A percentile compares a stretch with the other conserved stretches of the same genome.
Evolutionary conservation across 2,329 filamentous ascomycete genomes (phyloP).

Genomic region (Cladophialophora yegresii): DNA sequence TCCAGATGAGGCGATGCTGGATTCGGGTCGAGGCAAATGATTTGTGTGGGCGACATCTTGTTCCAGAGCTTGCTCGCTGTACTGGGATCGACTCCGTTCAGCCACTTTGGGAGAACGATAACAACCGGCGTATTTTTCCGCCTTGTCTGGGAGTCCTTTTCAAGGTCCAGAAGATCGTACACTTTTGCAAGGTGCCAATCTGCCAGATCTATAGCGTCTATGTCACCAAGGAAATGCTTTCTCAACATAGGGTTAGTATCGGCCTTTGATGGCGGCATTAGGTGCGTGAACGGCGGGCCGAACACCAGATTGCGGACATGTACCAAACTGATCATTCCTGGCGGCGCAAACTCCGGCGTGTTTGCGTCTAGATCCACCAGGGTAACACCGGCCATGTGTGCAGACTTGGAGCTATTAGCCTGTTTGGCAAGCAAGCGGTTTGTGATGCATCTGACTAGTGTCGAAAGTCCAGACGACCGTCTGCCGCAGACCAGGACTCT

Average conservation of each 20-base stretch:
- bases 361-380: conserved; percentile 62
- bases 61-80: conserved; percentile 52
- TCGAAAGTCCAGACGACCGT: conserved; percentile 62
- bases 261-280: conserved; percentile 30
- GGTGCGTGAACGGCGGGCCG: conserved; percentile 60
- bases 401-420: not conserved
- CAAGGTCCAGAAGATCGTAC: conserved; percentile 55
- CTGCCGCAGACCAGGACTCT: conserved; percentile 56
- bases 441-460: conserved; percentile 57
- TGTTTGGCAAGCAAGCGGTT: conserved; percentile 55
- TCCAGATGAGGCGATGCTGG: conserved; percentile 49
- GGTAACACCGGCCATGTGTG: conserved; percentile 47
- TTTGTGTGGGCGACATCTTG: conserved; percentile 52
- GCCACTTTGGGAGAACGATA: conserved; percentile 60
- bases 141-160: conserved; percentile 46
- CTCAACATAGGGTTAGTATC: conserved; percentile 45
- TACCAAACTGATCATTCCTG: conserved; percentile 61
- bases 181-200: conserved; percentile 58
- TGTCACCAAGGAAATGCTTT: conserved; percentile 57
- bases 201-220: conserved; percentile 58
- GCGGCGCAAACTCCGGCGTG: conserved; percentile 61
- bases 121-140: conserved; percentile 54
- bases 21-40: conserved; percentile 57
- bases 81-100: conserved; percentile 55
- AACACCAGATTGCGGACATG: conserved; percentile 55